A percentile compares a stretch with the other conserved stretches of the same genome.
Conservation (phyloP, 2,329 filamentous ascomycete species). For the Amesomyces nigricolor region DNA sequence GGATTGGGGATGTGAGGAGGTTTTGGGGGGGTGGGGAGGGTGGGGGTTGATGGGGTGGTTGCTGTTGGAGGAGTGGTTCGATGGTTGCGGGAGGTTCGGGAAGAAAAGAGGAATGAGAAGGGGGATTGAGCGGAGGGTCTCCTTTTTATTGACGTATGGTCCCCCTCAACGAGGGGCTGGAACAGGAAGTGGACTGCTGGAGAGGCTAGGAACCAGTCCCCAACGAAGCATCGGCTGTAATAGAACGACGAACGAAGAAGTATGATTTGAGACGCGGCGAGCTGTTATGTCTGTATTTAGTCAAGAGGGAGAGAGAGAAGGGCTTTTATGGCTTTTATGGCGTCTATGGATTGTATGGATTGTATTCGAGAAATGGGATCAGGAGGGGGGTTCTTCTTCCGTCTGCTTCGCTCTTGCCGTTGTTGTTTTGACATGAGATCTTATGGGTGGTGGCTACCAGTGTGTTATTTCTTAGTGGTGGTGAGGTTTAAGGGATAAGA, state of each 20-base stretch:
- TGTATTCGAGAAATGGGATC: background rate
- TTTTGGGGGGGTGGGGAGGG: background rate
- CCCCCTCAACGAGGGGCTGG: too few species aligned
- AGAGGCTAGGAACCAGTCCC: too few species aligned
- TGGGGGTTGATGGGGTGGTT: background rate
- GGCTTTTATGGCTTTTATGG: conserved; percentile 11
- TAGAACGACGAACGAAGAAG: background rate
- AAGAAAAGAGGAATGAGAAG: background rate
- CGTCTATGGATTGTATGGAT: too few species aligned
- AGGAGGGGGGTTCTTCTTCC: background rate
- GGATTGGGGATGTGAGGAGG: background rate
- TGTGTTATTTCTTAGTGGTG: too few species aligned
- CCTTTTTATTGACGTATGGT: too few species aligned
- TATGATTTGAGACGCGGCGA: conserved; percentile 1
- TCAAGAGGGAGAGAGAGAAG: background rate
- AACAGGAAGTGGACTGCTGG: too few species aligned
- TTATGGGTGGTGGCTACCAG: too few species aligned
- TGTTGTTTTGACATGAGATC: background rate
- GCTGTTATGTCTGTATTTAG: conserved; percentile 9
- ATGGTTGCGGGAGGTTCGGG: background rate
- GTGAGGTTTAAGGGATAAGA: too few species aligned
- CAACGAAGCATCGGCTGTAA: too few species aligned
- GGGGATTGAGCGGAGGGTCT: too few species aligned
- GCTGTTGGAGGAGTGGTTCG: too few species aligned
- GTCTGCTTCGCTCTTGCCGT: background rate